Evolutionary conservation across 1,284 basidiomycete species (phyloP).

Genomic region (Ganoderma lucidum): DNA sequence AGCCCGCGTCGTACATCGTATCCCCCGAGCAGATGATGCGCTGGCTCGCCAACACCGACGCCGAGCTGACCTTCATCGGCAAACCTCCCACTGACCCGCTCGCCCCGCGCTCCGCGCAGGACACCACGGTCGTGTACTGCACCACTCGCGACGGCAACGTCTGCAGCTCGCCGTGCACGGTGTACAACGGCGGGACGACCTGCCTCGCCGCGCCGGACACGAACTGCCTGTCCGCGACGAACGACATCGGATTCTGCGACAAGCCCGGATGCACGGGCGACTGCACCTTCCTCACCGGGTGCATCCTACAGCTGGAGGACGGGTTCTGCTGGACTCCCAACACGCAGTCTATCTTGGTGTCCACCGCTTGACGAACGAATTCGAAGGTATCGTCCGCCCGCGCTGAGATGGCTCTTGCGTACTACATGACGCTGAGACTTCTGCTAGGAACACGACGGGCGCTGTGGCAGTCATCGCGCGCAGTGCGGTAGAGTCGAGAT

Average conservation of each 20-base stretch:
- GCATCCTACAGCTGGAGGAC: no score
- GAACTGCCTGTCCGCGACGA: constrained; percentile 5
- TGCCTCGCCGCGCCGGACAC: constrained; percentile 8
- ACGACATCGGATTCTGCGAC: constrained; percentile 15
- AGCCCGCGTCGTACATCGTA: background rate
- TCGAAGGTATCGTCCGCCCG: no score
- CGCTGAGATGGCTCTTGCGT: no score
- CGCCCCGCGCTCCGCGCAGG: constrained; percentile 2
- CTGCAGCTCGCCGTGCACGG: constrained; percentile 7
- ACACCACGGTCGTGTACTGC: constrained; percentile 13
- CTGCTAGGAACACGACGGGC: no score
- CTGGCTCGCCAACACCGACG: constrained; percentile 16
- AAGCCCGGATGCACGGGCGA: no score
- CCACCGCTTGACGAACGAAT: no score
- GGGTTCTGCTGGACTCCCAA: no score
- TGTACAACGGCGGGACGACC: constrained; percentile 4
- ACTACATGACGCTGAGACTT: no score
- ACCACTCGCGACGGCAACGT: background rate
- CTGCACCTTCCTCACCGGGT: no score
- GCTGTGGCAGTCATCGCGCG: no score
- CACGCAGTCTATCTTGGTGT: no score
- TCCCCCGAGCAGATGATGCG: constrained; percentile 8
- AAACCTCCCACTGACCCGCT: background rate
- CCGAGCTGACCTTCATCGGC: constrained; percentile 16
- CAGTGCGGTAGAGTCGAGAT: no score